These are phyloP conservation scores for Trichoderma atrobrunneum DNA, from an alignment of 2,329 filamentous ascomycete species.

Conservation along the genomic window DNA sequence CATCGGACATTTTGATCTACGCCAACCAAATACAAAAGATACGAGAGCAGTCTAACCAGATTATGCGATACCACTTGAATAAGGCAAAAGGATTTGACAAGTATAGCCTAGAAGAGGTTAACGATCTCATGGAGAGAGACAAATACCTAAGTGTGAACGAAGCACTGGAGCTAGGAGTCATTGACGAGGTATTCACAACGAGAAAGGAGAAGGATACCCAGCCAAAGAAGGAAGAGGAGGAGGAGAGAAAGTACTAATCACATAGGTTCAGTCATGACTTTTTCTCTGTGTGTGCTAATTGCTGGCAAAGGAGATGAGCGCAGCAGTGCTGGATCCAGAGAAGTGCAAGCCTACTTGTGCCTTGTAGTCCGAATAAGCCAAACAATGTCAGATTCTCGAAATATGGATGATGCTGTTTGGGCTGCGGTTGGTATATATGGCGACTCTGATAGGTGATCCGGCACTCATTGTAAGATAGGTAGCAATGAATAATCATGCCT, in stretches of 20 bases:
- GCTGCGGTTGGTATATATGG: neutral
- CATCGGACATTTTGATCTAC: constrained; percentile 89
- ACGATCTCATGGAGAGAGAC: constrained; percentile 94
- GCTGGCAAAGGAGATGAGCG: neutral
- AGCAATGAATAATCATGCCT: neutral
- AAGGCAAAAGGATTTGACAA: constrained; percentile 71
- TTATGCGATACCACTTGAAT: constrained; percentile 84
- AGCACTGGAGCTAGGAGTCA: constrained; percentile 83
- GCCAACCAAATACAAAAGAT: constrained; percentile 93
- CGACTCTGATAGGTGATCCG: neutral
- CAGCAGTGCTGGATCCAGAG: neutral
- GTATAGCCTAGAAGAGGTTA: constrained; percentile 77
- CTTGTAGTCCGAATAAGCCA: neutral
- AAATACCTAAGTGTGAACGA: constrained; percentile 89
- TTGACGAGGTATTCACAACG: constrained; percentile 81
- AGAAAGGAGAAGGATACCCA: constrained; percentile 46
- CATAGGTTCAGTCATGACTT: neutral
- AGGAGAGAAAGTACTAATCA: constrained; percentile 13
- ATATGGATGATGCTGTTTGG: neutral
- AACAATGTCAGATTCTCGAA: neutral
- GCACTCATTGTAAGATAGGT: neutral
- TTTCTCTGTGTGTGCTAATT: neutral
- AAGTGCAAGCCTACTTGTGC: neutral
- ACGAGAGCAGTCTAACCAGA: constrained; percentile 80
- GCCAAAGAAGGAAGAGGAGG: constrained; percentile 21